Base-by-base conservation (phyloP, 2,329 filamentous ascomycete species). In the Xylaria sp. region DNA sequence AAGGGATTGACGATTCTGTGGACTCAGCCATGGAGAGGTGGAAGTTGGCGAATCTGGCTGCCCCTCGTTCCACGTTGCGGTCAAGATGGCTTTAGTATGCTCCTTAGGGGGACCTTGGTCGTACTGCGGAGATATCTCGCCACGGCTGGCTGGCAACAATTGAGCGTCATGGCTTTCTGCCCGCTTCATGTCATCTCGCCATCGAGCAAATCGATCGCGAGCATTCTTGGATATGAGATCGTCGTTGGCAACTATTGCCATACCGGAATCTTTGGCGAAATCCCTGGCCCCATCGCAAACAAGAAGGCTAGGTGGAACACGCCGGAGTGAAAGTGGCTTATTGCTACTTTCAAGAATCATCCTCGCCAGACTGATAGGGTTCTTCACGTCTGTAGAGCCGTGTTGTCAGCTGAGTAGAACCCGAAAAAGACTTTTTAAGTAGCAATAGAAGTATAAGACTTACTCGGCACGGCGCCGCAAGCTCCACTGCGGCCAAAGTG, bases 231-330 rank as follows among this genome's bases (percentile, higher is more conserved):
- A 96, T n/a, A 97, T 83, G 17, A 99, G 82, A 45, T 83, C 83
- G 45, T 95, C 90, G 70, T 92, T 88, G 5, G 88, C 84, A n/a
- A 93, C 82, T 11, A 92, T 81, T 0, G 85, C 79, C 74, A 98
- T 87, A 8, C 91, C 89, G 68, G 93, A 86, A 62, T 94, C 88
- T 64, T 86, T 86, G 0, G 94, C 95, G 77, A 96, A 99, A n/a
- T 90, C 86, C 45, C 86, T 89, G 15, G 95, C 95, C 11, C 95
- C 95, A 68, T 91, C 83, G 35, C 92, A 92, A 11, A 96, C 91
- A 1, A 99, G 84, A 23, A 97, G 87, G 71, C 97, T 98, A 9
- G 95, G 95, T 8, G 96, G 94, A 3, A 99, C 93, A 59, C 95
- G 89, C 57, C 91, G 88, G 53, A 98, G 84, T 7, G 92, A 92